Conservation (phyloP, 140 eudicot species). For the Oenanthe javanica region DNA sequence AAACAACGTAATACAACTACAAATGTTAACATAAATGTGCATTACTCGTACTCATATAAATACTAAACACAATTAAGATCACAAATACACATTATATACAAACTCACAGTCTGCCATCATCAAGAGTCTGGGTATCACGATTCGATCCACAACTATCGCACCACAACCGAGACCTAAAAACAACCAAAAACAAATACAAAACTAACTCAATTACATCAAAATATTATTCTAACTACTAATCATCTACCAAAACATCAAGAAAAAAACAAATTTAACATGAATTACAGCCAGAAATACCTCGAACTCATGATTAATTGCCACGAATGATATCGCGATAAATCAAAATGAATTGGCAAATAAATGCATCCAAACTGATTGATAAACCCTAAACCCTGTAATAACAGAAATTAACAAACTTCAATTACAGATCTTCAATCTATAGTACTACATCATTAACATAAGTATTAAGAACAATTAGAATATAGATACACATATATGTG, state of each 20-base stretch:
- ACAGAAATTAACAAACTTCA: background rate
- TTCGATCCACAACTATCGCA: background rate
- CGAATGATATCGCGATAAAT: background rate
- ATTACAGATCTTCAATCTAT: background rate
- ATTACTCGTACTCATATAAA: background rate
- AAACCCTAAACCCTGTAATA: slow-evolving; percentile 3
- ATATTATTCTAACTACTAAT: background rate
- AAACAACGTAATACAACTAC: background rate
- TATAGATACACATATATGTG: background rate
- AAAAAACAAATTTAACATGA: background rate
- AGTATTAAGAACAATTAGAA: background rate
- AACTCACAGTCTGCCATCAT: background rate
- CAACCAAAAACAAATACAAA: background rate
- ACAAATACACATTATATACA: background rate
- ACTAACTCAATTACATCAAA: background rate
- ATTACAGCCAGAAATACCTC: background rate
- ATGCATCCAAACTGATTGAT: background rate
- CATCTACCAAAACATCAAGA: background rate
- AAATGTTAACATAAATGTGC: background rate
- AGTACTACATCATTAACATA: background rate
- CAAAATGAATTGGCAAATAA: background rate
- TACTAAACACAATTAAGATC: background rate
- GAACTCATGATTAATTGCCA: background rate
- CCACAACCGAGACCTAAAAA: slow-evolving; percentile 1
- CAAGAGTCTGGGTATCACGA: background rate